Conservation (phyloP, 805 yeast genomes). For the Ogataea paradorogensis region DNA sequence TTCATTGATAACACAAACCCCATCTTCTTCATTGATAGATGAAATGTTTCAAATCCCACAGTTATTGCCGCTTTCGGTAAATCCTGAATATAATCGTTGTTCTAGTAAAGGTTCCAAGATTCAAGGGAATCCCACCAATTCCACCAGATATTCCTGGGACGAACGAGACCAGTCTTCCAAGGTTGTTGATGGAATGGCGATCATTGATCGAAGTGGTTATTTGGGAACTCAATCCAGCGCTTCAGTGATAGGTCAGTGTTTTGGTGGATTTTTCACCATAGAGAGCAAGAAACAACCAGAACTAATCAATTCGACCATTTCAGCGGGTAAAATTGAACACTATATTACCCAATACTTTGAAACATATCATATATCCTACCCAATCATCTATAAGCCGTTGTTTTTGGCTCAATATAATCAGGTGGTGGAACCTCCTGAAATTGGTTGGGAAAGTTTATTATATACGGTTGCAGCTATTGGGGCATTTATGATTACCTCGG, state of each 20-base stretch:
- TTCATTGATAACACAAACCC: neutral
- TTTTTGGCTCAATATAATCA: conserved; percentile 19
- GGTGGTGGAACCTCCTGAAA: conserved; percentile 13
- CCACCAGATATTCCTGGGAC: conserved; percentile 10
- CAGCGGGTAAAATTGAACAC: conserved; percentile 8
- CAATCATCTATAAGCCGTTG: conserved; percentile 16
- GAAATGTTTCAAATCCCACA: conserved; percentile 10
- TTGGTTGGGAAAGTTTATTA: conserved; percentile 18
- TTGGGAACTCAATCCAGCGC: conserved; percentile 17
- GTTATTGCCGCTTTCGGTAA: conserved; percentile 9
- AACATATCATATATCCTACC: conserved; percentile 17
- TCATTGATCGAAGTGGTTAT: conserved; percentile 16
- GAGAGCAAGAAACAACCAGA: neutral
- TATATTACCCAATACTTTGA: conserved; percentile 14
- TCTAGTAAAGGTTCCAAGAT: neutral
- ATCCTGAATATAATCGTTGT: neutral
- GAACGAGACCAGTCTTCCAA: conserved; percentile 5
- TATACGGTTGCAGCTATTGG: conserved; percentile 20
- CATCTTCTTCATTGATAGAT: neutral
- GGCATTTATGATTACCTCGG: conserved; percentile 17
- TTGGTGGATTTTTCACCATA: conserved; percentile 10
- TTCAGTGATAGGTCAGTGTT: conserved; percentile 9
- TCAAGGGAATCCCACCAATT: neutral
- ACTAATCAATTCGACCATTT: neutral
- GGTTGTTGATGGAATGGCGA: conserved; percentile 18